Evolutionary conservation across 1,284 basidiomycete species (phyloP), one percentile per base, ranked within the genome.

Genomic region (Amylostereum chailletii): DNA sequence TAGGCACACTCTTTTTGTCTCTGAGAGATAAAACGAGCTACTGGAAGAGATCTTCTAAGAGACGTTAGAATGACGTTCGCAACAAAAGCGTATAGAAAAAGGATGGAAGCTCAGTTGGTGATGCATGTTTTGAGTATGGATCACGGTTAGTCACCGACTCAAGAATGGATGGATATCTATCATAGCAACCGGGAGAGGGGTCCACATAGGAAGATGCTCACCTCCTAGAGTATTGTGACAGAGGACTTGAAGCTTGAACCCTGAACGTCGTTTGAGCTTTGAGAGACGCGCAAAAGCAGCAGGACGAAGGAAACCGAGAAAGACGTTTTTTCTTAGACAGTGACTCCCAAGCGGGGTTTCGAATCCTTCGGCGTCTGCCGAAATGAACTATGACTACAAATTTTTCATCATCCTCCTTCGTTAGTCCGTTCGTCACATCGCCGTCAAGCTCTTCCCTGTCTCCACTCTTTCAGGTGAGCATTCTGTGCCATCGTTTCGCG

Each of bases 51-150:
- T 37, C 36, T 3, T n/a, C 34, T 31, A 5, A 37, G 19, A 33
- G 30, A 3, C 40, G 6, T 10, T 42, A 39, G n/a, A 9, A 27
- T 26, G 9, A 47, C 6, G 4, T 9, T 34, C 30, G 33, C 9
- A 32, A 26, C 19, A 8, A n/a, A 4, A 8, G 26, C 7, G 29
- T 31, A 37, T 5, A 32, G 1, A 33, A 26, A 26, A 6, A 49
- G 11, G 37, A 42, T 42, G 50, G 46, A 45, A 37, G 56, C 56
- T 57, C 56, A 38, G 56, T 56, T 57, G 56, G 56, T 57, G 56
- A 57, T 57, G 56, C 56, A 57, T 57, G 56, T 57, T 57, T 27
- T 51, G 56, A 57, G 56, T 56, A 49, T 56, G 56, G 56, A 42
- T 56, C 56, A 57, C 32, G 19, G 55, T 26, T 32, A 50, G 46